These are phyloP conservation scores for Aspergillus baeticus DNA, from an alignment of 495 filamentous ascomycete genomes.

Conservation along the genomic window DNA sequence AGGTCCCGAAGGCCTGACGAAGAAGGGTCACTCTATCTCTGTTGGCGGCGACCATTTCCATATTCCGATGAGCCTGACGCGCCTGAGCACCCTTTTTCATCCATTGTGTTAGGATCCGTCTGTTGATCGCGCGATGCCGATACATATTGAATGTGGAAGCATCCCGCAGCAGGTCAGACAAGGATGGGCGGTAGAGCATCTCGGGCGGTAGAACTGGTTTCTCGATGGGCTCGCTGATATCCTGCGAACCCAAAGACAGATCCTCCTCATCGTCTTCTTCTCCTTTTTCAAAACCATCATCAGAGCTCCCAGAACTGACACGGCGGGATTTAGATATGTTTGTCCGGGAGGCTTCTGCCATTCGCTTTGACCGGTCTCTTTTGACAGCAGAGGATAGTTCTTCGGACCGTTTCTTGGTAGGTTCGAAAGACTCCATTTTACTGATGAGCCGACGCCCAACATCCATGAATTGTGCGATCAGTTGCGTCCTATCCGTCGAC, in stretches of 20 bases:
- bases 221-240: constrained; percentile 28
- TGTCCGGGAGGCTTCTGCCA: constrained; percentile 20
- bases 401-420: constrained; percentile 19
- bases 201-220: constrained; percentile 34
- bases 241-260: constrained; percentile 19
- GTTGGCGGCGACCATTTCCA: constrained; percentile 48
- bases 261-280: constrained; percentile 1
- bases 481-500: constrained; percentile 43
- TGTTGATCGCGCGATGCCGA: constrained; percentile 45
- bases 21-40: constrained; percentile 54
- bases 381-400: constrained; percentile 34
- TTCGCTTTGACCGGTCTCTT: constrained; percentile 36
- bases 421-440: constrained; percentile 30
- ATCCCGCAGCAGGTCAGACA: constrained; percentile 56
- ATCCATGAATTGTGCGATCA: constrained; percentile 46
- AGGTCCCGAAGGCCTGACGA: constrained; percentile 56
- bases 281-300: background rate
- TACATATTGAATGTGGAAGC: constrained; percentile 59
- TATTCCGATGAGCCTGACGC: constrained; percentile 41
- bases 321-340: constrained; percentile 6
- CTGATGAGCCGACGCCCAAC: constrained; percentile 42
- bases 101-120: constrained; percentile 53
- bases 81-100: constrained; percentile 47
- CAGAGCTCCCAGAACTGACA: constrained; percentile 25
- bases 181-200: constrained; percentile 50